Conservation (phyloP, 2,329 filamentous ascomycete species). For the Stagonosporopsis rhizophila region DNA sequence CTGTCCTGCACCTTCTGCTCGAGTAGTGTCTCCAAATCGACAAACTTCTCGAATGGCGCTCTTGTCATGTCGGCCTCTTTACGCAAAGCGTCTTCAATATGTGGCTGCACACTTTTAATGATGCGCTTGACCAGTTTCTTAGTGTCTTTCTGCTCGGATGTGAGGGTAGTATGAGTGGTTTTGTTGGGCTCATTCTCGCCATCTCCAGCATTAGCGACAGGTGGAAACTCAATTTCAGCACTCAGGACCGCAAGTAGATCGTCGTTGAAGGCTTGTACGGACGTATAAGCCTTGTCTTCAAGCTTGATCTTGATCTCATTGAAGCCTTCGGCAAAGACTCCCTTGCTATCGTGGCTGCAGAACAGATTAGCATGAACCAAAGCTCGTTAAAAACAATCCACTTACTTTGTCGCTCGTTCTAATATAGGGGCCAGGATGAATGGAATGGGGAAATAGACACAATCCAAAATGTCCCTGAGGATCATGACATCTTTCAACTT, state of each 20-base stretch:
- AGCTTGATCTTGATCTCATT: conserved; percentile 61
- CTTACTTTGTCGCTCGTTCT: conserved; percentile 82
- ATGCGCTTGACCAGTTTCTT: conserved; percentile 89
- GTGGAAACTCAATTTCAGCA: conserved; percentile 60
- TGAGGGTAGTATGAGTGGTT: conserved; percentile 51
- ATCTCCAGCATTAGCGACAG: conserved; percentile 49
- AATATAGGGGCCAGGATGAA: conserved; percentile 78
- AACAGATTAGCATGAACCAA: conserved; percentile 6
- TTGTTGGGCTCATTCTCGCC: conserved; percentile 53
- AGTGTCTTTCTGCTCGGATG: conserved; percentile 76
- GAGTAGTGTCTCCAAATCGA: conserved; percentile 76
- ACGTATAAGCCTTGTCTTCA: conserved; percentile 64
- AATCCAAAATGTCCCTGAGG: conserved; percentile 81
- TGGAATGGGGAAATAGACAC: conserved; percentile 88
- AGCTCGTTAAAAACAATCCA: conserved; percentile 45
- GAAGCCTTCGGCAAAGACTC: conserved; percentile 63
- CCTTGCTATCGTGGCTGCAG: conserved; percentile 56
- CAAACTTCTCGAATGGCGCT: conserved; percentile 73
- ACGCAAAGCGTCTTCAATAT: conserved; percentile 75
- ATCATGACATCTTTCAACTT: conserved; percentile 80
- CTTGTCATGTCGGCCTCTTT: conserved; percentile 83
- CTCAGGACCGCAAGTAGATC: conserved; percentile 65
- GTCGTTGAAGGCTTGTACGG: conserved; percentile 66
- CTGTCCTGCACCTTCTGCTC: conserved; percentile 67
- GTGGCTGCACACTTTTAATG: conserved; percentile 79